phyloP scores from a whole-genome alignment of 805 yeast species.

The Yamadazyma sp. region DNA sequence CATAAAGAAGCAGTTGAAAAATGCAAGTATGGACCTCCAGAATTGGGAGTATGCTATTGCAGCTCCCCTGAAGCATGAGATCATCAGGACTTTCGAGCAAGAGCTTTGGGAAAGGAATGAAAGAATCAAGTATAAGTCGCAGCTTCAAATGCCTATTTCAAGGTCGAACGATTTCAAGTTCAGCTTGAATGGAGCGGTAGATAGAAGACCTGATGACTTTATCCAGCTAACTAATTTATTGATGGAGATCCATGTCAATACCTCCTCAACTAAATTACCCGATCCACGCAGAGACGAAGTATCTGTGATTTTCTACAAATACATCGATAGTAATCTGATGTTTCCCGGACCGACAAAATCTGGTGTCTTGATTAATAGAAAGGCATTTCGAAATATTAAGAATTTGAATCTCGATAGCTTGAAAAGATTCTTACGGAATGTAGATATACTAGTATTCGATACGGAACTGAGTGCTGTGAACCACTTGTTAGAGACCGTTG shows the following conservation, averaged over 20 bases:
- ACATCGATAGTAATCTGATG: conserved; percentile 39
- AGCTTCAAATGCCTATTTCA: conserved; percentile 49
- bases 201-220: conserved; percentile 39
- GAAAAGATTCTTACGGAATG: background rate
- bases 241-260: conserved; percentile 67
- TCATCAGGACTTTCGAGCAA: conserved; percentile 33
- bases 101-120: conserved; percentile 15
- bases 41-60: conserved; percentile 46
- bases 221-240: conserved; percentile 56
- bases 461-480: conserved; percentile 61
- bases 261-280: conserved; percentile 52
- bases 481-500: conserved; percentile 54
- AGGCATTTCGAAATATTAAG: background rate
- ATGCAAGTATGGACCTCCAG: conserved; percentile 1
- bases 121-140: conserved; percentile 40
- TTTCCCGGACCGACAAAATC: conserved; percentile 11
- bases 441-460: conserved; percentile 3
- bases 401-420: background rate
- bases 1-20: background rate
- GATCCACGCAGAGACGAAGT: conserved; percentile 67
- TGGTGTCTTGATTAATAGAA: conserved; percentile 19
- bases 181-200: conserved; percentile 32
- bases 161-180: conserved; percentile 38
- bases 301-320: conserved; percentile 60
- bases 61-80: conserved; percentile 50